Percentiles rank a stretch among this genome's conserved stretches.
Conservation (phyloP, 1,284 basidiomycete genomes). For the Cutaneotrichosporon cavernicola region DNA sequence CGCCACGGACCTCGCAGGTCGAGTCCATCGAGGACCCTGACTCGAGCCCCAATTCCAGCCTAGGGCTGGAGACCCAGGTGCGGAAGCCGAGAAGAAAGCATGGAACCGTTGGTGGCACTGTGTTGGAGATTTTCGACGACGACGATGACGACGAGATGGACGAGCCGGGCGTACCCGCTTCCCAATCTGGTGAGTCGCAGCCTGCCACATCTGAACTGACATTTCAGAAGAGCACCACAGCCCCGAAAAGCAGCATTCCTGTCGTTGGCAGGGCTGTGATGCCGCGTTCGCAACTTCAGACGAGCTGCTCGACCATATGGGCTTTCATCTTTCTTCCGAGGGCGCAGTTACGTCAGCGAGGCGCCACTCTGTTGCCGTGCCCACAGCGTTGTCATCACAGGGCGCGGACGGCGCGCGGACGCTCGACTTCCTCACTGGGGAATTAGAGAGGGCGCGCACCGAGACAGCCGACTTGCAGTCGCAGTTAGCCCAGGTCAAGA, state of each 20-base stretch:
- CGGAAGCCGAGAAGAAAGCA: neutral
- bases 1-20: conserved; percentile 3
- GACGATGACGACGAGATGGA: conserved; percentile 21
- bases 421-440: neutral
- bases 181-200: neutral
- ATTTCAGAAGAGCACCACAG: neutral
- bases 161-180: neutral
- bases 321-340: neutral
- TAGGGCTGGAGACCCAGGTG: conserved; percentile 5
- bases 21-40: conserved; percentile 15
- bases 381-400: neutral
- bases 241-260: neutral
- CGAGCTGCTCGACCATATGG: neutral
- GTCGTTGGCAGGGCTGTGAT: neutral
- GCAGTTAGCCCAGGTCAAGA: neutral
- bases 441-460: neutral
- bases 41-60: conserved; percentile 15
- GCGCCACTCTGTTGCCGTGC: neutral
- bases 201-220: neutral
- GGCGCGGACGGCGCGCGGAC: neutral
- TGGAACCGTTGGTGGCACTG: conserved; percentile 25
- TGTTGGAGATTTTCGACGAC: conserved; percentile 10
- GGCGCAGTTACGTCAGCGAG: neutral
- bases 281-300: neutral
- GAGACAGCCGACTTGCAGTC: neutral